These are phyloP conservation scores for Pythium aristosporum DNA, from an alignment of 352 stramenopile species.

Conservation along the genomic window DNA sequence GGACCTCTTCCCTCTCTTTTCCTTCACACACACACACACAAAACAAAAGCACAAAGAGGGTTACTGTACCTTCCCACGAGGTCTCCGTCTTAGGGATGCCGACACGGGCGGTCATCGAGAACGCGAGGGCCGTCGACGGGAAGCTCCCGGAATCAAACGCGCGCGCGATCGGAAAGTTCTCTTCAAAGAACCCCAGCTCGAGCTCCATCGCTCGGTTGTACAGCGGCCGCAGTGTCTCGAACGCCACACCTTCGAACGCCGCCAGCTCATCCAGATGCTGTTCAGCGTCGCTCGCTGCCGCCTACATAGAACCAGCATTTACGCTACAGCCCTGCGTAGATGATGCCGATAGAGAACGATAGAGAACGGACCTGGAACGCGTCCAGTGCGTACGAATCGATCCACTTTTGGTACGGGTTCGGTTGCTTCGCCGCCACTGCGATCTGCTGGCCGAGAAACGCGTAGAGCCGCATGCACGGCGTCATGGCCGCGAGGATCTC, in stretches of 20 bases:
- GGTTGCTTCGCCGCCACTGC: neutral
- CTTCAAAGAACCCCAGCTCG: constrained; percentile 56
- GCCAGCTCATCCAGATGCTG: constrained; percentile 38
- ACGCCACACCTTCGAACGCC: constrained; percentile 22
- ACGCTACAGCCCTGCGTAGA: too few relatives aligned
- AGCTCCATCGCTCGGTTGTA: constrained; percentile 58
- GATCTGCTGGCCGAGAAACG: constrained; percentile 44
- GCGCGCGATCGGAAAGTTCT: constrained; percentile 35
- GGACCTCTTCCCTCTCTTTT: neutral
- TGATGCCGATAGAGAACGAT: neutral
- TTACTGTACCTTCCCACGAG: constrained; percentile 19
- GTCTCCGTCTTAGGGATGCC: neutral
- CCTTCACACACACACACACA: neutral
- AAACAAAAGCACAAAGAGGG: neutral
- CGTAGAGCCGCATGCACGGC: constrained; percentile 51
- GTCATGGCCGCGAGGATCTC: constrained; percentile 57
- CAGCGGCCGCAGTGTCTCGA: constrained; percentile 31
- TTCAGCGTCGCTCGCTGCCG: constrained; percentile 30
- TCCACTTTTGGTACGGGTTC: constrained; percentile 49
- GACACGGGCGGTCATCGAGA: constrained; percentile 10
- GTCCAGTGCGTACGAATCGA: constrained; percentile 41
- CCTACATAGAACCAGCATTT: neutral
- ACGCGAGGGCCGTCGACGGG: constrained; percentile 1
- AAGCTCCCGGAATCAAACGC: constrained; percentile 6
- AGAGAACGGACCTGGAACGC: constrained; percentile 34